Evolutionary conservation across 2,329 filamentous ascomycete species (phyloP).

Genomic region (Penicillium brasilianum): DNA sequence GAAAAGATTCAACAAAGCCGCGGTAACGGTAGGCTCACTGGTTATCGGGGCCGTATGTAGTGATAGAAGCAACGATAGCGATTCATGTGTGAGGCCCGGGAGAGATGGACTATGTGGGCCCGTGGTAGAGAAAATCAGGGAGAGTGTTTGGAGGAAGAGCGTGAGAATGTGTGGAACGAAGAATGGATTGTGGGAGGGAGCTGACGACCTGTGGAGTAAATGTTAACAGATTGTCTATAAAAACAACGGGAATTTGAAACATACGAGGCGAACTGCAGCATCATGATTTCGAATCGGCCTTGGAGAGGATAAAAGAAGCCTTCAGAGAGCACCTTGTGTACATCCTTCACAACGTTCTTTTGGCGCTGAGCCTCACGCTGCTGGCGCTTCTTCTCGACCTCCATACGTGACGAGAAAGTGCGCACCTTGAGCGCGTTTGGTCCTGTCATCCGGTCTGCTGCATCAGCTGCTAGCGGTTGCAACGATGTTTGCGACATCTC

Average conservation of each 20-base stretch:
- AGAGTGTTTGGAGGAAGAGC: constrained; percentile 83
- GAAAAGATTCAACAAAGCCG: constrained; percentile 77
- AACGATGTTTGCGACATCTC: constrained; percentile 74
- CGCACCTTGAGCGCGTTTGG: constrained; percentile 86
- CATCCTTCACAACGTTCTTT: constrained; percentile 72
- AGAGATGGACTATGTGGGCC: constrained; percentile 79
- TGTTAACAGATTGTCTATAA: constrained; percentile 8
- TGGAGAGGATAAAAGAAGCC: constrained; percentile 88
- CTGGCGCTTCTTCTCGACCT: constrained; percentile 62
- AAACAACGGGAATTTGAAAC: constrained; percentile 15
- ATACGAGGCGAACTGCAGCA: constrained; percentile 59
- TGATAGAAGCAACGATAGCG: constrained; percentile 80
- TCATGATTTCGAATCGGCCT: constrained; percentile 73
- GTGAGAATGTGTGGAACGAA: constrained; percentile 76
- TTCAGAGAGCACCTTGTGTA: constrained; percentile 74
- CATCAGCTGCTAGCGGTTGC: constrained; percentile 77
- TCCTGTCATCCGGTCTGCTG: constrained; percentile 78
- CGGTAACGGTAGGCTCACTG: constrained; percentile 69
- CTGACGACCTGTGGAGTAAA: constrained; percentile 37
- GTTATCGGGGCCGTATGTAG: constrained; percentile 60
- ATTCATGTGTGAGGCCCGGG: constrained; percentile 79
- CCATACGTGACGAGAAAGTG: constrained; percentile 81
- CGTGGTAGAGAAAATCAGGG: constrained; percentile 78
- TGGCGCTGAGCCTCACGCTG: constrained; percentile 52
- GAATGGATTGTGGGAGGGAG: constrained; percentile 61